Conservation (phyloP, 441 rosid species). For the Capsella rubella region DNA sequence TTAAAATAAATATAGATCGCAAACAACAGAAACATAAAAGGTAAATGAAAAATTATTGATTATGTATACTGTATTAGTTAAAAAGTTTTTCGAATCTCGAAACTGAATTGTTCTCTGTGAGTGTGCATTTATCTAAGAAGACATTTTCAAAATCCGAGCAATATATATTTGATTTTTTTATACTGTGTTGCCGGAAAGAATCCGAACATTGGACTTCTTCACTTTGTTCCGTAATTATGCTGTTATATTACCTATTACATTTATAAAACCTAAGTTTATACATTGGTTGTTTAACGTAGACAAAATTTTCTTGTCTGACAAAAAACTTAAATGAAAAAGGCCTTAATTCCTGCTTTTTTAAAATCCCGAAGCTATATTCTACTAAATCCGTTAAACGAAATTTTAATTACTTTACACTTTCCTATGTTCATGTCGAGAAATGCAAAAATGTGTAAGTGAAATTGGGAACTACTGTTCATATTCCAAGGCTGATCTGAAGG, state of each 20-base stretch:
- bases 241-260: slow-evolving; percentile 35
- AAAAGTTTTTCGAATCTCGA: slow-evolving; percentile 29
- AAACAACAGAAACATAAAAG: neutral
- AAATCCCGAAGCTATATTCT: slow-evolving; percentile 43
- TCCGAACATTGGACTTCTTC: slow-evolving; percentile 43
- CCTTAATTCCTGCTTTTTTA: slow-evolving; percentile 39
- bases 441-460: slow-evolving; percentile 40
- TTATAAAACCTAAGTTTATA: slow-evolving; percentile 38
- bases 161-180: slow-evolving; percentile 21
- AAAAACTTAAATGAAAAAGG: slow-evolving; percentile 15
- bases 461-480: slow-evolving; percentile 50
- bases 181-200: slow-evolving; percentile 40
- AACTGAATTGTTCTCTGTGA: slow-evolving; percentile 41
- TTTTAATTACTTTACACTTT: slow-evolving; percentile 38
- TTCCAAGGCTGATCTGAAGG: slow-evolving; percentile 57
- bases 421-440: slow-evolving; percentile 55
- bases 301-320: slow-evolving; percentile 19
- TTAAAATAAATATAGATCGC: neutral
- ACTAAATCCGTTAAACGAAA: slow-evolving; percentile 19
- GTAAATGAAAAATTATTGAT: neutral
- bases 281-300: slow-evolving; percentile 38
- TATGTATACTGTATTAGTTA: neutral
- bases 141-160: slow-evolving; percentile 40
- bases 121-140: slow-evolving; percentile 35
- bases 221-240: slow-evolving; percentile 41